phyloP scores from a whole-genome alignment of 2,329 filamentous ascomycete genomes.

The Botrytis fragariae region DNA sequence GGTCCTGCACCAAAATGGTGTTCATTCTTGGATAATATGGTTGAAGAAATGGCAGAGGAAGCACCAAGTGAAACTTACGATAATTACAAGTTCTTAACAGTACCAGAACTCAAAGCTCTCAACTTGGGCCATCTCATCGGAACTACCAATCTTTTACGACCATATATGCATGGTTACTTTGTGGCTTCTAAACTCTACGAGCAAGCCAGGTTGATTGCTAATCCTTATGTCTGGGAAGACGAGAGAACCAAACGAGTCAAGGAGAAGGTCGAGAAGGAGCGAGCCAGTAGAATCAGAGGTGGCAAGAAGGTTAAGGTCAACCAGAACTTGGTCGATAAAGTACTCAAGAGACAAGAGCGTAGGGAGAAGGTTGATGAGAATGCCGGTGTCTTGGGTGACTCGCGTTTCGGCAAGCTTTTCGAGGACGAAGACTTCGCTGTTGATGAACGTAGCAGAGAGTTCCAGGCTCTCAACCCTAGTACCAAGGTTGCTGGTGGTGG shows the following conservation, averaged over 20 bases:
- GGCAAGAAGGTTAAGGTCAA: conserved; percentile 99
- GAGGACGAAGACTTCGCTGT: conserved; percentile 91
- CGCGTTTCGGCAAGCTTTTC: conserved; percentile 85
- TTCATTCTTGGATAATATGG: conserved; percentile 92
- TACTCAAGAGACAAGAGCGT: conserved; percentile 62
- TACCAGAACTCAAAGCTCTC: conserved; percentile 79
- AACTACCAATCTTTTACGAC: conserved; percentile 82
- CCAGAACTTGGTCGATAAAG: conserved; percentile 72
- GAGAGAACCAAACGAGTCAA: conserved; percentile 87
- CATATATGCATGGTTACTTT: conserved; percentile 99
- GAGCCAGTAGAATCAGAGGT: conserved; percentile 89
- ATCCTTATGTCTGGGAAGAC: conserved; percentile 91
- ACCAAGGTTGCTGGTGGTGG: conserved; percentile 48
- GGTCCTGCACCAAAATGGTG: conserved; percentile 95
- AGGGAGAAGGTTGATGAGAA: conserved; percentile 56
- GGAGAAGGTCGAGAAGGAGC: conserved; percentile 94
- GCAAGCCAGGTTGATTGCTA: conserved; percentile 86
- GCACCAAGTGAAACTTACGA: conserved; percentile 82
- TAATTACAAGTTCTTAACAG: conserved; percentile 97
- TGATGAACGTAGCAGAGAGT: conserved; percentile 86
- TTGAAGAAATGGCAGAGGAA: conserved; percentile 96
- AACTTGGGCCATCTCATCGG: conserved; percentile 87
- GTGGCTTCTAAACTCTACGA: conserved; percentile 94
- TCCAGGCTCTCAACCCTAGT: conserved; percentile 84
- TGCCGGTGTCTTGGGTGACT: conserved; percentile 72